phyloP scores from a whole-genome alignment of 352 stramenopile genomes.

The Pythium volutum region DNA sequence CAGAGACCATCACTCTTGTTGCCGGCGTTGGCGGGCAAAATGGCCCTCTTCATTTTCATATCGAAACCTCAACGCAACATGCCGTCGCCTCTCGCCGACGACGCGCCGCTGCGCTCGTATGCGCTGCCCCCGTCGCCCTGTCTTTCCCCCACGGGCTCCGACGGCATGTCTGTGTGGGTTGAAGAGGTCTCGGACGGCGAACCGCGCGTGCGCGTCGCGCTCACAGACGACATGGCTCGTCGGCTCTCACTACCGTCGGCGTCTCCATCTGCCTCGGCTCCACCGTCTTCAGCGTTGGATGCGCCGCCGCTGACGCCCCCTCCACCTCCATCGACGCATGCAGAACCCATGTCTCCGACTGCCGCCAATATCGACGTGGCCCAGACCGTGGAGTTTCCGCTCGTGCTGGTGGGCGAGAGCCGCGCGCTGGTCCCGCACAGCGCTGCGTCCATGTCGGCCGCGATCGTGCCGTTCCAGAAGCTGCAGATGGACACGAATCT shows the following conservation, averaged over 20 bases:
- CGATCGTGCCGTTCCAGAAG: slow-evolving; percentile 82
- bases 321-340: background rate
- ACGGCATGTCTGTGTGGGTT: slow-evolving; percentile 57
- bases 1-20: slow-evolving; percentile 24
- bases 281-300: background rate
- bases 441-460: slow-evolving; percentile 31
- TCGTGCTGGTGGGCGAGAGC: slow-evolving; percentile 43
- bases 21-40: background rate
- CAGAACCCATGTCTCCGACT: background rate
- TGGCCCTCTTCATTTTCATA: too few species aligned
- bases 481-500: slow-evolving; percentile 76
- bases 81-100: slow-evolving; percentile 6
- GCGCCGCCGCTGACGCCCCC: slow-evolving; percentile 4
- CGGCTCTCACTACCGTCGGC: background rate
- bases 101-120: slow-evolving; percentile 48
- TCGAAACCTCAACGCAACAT: slow-evolving; percentile 12
- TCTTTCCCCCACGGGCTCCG: slow-evolving; percentile 42
- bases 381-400: slow-evolving; percentile 43
- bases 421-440: slow-evolving; percentile 3
- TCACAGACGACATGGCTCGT: slow-evolving; percentile 22
- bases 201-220: slow-evolving; percentile 46
- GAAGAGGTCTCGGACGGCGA: slow-evolving; percentile 39
- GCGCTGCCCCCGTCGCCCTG: slow-evolving; percentile 60
- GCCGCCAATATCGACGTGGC: background rate
- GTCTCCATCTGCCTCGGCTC: background rate